Percentiles rank a stretch among this genome's conserved stretches.
Conservation (phyloP, 1,284 basidiomycete genomes). For the Stereum hirsutum region DNA sequence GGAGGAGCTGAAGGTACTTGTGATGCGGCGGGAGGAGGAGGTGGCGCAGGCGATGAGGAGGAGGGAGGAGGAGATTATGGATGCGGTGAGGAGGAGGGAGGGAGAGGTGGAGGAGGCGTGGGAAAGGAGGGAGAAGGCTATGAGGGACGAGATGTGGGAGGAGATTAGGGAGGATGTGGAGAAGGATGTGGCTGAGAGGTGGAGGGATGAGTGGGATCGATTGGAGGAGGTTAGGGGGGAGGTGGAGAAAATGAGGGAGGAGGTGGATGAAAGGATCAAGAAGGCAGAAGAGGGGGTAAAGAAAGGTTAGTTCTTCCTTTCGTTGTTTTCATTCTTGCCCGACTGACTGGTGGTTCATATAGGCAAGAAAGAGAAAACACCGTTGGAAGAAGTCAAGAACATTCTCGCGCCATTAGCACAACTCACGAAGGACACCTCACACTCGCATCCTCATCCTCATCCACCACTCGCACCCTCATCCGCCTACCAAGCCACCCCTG, state of each 20-base stretch:
- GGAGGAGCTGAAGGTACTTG: slow-evolving; percentile 57
- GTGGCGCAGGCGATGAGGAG: slow-evolving; percentile 59
- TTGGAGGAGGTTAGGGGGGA: slow-evolving; percentile 32
- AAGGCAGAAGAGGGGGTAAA: slow-evolving; percentile 28
- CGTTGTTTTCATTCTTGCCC: background rate
- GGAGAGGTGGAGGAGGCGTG: slow-evolving; percentile 40
- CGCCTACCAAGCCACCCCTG: slow-evolving; percentile 12
- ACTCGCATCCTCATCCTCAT: too few species aligned
- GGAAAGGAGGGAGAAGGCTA: slow-evolving; percentile 45
- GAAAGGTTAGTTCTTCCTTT: slow-evolving; percentile 22
- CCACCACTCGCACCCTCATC: too few species aligned
- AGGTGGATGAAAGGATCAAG: slow-evolving; percentile 37
- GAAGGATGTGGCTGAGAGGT: slow-evolving; percentile 41
- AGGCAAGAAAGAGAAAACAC: slow-evolving; percentile 45
- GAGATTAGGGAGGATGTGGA: slow-evolving; percentile 41
- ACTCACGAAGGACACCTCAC: slow-evolving; percentile 26
- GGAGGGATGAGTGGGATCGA: slow-evolving; percentile 37
- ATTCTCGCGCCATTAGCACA: slow-evolving; percentile 44
- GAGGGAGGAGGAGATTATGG: slow-evolving; percentile 61
- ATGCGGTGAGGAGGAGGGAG: slow-evolving; percentile 35
- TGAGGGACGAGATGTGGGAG: too few species aligned
- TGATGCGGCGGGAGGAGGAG: slow-evolving; percentile 60
- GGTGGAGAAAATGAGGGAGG: slow-evolving; percentile 31
- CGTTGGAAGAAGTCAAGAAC: slow-evolving; percentile 69
- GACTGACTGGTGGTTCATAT: slow-evolving; percentile 3